These are phyloP conservation scores for Lineolata rhizophorae DNA, from an alignment of 495 filamentous ascomycete species.

Conservation along the genomic window DNA sequence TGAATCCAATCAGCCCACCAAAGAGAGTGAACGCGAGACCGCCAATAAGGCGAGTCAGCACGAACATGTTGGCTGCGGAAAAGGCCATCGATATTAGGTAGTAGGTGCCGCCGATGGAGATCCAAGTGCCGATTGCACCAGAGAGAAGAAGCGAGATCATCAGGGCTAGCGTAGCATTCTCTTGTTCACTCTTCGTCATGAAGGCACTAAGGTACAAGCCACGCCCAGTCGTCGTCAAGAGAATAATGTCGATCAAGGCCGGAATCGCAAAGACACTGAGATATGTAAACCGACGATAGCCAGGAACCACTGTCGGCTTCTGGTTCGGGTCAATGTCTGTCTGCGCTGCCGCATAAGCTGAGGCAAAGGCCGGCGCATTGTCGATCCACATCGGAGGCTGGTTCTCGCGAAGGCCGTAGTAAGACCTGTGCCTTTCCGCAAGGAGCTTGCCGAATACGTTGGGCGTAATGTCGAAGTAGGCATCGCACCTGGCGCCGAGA, in stretches of 20 bases:
- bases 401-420: constrained; percentile 21
- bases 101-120: constrained; percentile 34
- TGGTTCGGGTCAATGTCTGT: constrained; percentile 31
- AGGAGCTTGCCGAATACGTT: constrained; percentile 32
- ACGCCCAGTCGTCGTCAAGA: constrained; percentile 32
- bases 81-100: constrained; percentile 39
- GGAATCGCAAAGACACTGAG: constrained; percentile 38
- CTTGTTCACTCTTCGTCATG: constrained; percentile 27
- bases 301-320: constrained; percentile 21
- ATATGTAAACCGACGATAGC: constrained; percentile 32
- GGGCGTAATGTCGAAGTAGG: constrained; percentile 33
- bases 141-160: constrained; percentile 34
- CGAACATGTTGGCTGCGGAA: constrained; percentile 36
- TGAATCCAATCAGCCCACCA: constrained; percentile 26
- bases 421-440: constrained; percentile 27
- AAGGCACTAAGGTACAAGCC: constrained; percentile 33
- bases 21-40: constrained; percentile 31
- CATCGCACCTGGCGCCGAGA: constrained; percentile 35
- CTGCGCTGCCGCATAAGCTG: constrained; percentile 29
- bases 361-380: constrained; percentile 27
- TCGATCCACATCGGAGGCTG: constrained; percentile 30
- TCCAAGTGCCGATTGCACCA: constrained; percentile 37
- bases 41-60: constrained; percentile 33
- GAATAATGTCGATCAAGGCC: constrained; percentile 34
- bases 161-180: constrained; percentile 31